Evolutionary conservation across 73 alveolate species (phyloP), one percentile per base, ranked within the genome.

Genomic region (Paramecium primaurelia): DNA sequence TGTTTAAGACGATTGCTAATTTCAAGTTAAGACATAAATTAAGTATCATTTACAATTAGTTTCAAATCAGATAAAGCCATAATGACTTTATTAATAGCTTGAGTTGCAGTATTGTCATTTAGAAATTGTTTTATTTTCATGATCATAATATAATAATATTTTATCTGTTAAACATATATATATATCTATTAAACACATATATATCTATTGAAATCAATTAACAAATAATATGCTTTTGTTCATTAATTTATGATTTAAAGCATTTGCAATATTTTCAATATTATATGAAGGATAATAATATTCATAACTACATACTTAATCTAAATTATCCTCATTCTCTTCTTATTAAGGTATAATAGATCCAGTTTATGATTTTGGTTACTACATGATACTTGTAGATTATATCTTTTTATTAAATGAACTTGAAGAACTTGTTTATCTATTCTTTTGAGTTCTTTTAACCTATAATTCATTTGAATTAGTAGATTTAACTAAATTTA

Each of bases 311-410:
- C 51, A 80, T 5, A 80, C 91, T 80, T 80, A 22, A 49, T 80
- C 91, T 12, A 80, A 7, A 45, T 47, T n/a, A 45, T 45, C 75
- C n/a, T 42, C 77, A 38, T 44, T 11, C 30, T 45, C 91, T 12
- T 80, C 75, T 26, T 44, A 25, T 10, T 34, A 16, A 4, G 91
- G 91, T 30, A 73, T 73, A 1, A 73, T 73, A 38, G 87, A 73
- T 37, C 87, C 87, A 34, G 87, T 73, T 73, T 73, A 73, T 22
- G 87, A 73, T 73, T 73, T 73, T 34, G 84, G 88, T 34, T 75
- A 6, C 30, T 80, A 49, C 91, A 80, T 45, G 8, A 80, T 80
- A 47, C 91, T 80, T 22, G 91, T 80, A 1, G 77, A 45, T 12
- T 45, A 47, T 18, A 80, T 22, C 32, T 28, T 80, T 80, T 80